phyloP scores from a whole-genome alignment of 768 basidiomycete genomes.

The Favolaschia claudopus region DNA sequence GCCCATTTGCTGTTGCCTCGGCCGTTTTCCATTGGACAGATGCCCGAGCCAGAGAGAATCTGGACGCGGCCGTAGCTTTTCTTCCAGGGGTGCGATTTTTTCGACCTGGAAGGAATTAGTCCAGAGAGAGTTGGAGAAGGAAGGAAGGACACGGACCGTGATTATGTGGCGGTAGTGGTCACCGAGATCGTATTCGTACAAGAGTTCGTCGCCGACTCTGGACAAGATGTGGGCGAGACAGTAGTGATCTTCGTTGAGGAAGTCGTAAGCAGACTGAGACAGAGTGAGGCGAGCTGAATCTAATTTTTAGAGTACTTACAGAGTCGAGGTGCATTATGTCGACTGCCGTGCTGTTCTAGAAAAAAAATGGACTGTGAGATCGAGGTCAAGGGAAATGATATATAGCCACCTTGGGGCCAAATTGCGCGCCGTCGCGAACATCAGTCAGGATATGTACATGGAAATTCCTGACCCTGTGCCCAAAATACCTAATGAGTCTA shows the following conservation, averaged over 20 bases:
- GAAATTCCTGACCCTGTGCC: conserved; percentile 33
- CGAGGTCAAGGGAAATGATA: conserved; percentile 2
- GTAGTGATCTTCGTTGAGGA: conserved; percentile 32
- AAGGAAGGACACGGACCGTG: no score
- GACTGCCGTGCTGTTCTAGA: conserved; percentile 25
- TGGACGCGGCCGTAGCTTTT: conserved; percentile 31
- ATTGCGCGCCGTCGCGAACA: conserved; percentile 33
- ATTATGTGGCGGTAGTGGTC: no score
- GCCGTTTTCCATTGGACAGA: conserved; percentile 35
- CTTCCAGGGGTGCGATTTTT: conserved; percentile 29
- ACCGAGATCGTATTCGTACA: conserved; percentile 33
- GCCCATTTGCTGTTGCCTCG: conserved; percentile 25
- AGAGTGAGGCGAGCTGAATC: conserved; percentile 2
- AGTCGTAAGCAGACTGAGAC: conserved; percentile 31
- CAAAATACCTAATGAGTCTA: background rate
- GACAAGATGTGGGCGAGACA: conserved; percentile 32
- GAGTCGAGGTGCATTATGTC: conserved; percentile 32
- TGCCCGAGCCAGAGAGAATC: conserved; percentile 32
- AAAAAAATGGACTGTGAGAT: conserved; percentile 10
- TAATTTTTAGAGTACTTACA: conserved; percentile 12
- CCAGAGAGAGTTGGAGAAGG: no score
- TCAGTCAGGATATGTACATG: conserved; percentile 38
- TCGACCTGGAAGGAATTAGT: conserved; percentile 27
- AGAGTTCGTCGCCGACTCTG: conserved; percentile 30
- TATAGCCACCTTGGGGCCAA: conserved; percentile 32